Base-by-base conservation (phyloP, 2,329 filamentous ascomycete genomes). In the Graphium sp. region DNA sequence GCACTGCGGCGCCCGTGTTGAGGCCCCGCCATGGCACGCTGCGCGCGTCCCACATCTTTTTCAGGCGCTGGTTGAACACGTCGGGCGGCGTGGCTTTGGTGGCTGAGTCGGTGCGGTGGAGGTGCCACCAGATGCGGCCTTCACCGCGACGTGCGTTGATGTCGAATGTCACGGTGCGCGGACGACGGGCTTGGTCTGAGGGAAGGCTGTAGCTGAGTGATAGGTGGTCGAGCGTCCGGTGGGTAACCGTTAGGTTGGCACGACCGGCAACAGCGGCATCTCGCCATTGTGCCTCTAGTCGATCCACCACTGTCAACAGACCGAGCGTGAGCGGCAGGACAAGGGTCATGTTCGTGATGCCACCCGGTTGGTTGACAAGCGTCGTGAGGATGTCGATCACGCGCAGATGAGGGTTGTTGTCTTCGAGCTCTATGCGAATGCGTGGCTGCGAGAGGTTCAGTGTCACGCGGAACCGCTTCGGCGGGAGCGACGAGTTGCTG, bases 401-500 rank as follows among this genome's bases (percentile, higher is more conserved):
- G 12, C 72, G 64, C 24, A 74, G 53, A 41, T 84, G 78, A 3
- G 79, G 78, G 39, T 79, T 82, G 9, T 57, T 59, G 10, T 55
- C 52, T 22, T 74, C 61, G 13, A 87, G 55, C 16, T 56, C 51
- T 17, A 89, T 53, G 11, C 55, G 55, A 37, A 80, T 68, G 3
- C 60, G 48, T 12, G 56, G 51, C 7, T 52, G 50, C 13, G 56
- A 54, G 18, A 82, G 66, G 35, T 71, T 62, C 23, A 82, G 52
- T 4, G 57, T 56, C 3, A 74, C 70, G 34, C 53, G 58, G 60
- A 66, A 66, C 19, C 42, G 53, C 34, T 38, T 31, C n/a, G 4
- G 34, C 28, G 7, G 25, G 16, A 4, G 25, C 25, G n/a, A n/a
- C 7, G 14, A 15, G 8, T 27, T 18, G 6, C 13, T 18, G 16